These are phyloP conservation scores for Talaromyces sp. DNA, from an alignment of 2,329 filamentous ascomycete genomes.

Conservation along the genomic window DNA sequence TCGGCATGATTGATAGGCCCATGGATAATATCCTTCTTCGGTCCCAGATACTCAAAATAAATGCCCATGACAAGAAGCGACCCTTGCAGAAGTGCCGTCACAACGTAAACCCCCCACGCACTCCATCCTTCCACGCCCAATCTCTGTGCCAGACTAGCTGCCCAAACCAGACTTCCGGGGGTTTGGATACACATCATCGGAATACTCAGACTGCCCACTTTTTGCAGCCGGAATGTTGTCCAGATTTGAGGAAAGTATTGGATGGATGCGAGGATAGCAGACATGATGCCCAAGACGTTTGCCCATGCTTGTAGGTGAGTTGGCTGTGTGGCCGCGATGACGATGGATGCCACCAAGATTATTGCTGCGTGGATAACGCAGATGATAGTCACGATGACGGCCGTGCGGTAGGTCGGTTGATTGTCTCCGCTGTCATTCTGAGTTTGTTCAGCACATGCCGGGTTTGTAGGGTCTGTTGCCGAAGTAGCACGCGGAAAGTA, in stretches of 20 bases:
- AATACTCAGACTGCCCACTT: constrained; percentile 86
- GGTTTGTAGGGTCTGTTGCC: constrained; percentile 40
- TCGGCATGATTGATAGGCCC: background rate
- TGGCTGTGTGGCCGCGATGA: constrained; percentile 61
- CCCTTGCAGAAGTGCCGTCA: constrained; percentile 83
- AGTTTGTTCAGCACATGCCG: background rate
- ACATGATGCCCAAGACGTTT: constrained; percentile 74
- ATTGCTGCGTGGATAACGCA: constrained; percentile 73
- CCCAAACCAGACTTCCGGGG: constrained; percentile 85
- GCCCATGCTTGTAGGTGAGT: constrained; percentile 70
- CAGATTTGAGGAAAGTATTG: constrained; percentile 96
- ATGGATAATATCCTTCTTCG: constrained; percentile 37
- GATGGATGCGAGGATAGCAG: constrained; percentile 71
- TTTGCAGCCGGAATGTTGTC: constrained; percentile 79
- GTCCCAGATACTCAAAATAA: constrained; percentile 53
- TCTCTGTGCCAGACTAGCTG: constrained; percentile 72
- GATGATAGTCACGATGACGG: constrained; percentile 65
- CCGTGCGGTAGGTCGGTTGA: constrained; percentile 63
- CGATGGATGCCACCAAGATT: constrained; percentile 57
- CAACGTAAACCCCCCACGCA: constrained; percentile 85
- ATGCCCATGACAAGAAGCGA: constrained; percentile 73
- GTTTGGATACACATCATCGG: constrained; percentile 99
- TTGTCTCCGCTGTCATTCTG: background rate
- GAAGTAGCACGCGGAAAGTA: constrained; percentile 71
- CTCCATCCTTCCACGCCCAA: constrained; percentile 85